Conservation (phyloP, 2,329 filamentous ascomycete species). For the Cytospora paraplurivora region DNA sequence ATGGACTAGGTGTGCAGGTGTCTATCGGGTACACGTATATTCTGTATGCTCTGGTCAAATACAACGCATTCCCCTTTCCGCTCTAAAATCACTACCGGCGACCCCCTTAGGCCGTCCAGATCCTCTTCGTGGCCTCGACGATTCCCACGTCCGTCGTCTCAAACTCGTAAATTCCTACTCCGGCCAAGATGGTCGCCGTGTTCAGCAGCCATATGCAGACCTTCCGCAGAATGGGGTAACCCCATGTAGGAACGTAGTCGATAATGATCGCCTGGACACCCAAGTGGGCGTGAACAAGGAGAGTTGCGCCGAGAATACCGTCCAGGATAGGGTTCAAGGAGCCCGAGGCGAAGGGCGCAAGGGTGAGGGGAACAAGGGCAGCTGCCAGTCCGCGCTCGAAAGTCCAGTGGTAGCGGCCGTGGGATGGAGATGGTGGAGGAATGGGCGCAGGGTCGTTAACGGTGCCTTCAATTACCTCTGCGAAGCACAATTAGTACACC, state of each 20-base stretch:
- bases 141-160: slow-evolving; percentile 98
- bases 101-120: slow-evolving; percentile 75
- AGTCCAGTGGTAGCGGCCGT: slow-evolving; percentile 98
- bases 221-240: slow-evolving; percentile 68
- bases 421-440: slow-evolving; percentile 70
- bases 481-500: slow-evolving; percentile 46
- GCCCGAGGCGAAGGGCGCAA: slow-evolving; percentile 90
- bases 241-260: slow-evolving; percentile 82
- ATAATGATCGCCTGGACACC: slow-evolving; percentile 89
- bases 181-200: slow-evolving; percentile 75
- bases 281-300: slow-evolving; percentile 93
- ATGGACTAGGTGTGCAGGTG: no score
- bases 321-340: slow-evolving; percentile 88
- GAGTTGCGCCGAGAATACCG: slow-evolving; percentile 76
- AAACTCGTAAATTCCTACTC: slow-evolving; percentile 93
- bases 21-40: not conserved
- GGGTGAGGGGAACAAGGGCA: slow-evolving; percentile 80
- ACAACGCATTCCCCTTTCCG: not conserved
- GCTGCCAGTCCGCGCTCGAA: slow-evolving; percentile 86
- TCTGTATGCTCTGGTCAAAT: slow-evolving; percentile 2
- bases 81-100: not conserved
- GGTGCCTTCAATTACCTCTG: slow-evolving; percentile 67
- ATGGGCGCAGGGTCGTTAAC: slow-evolving; percentile 86
- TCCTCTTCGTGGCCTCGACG: slow-evolving; percentile 82
- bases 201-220: slow-evolving; percentile 78